phyloP scores from a whole-genome alignment of 139 green algal genomes.

The Chlorella sp. region DNA sequence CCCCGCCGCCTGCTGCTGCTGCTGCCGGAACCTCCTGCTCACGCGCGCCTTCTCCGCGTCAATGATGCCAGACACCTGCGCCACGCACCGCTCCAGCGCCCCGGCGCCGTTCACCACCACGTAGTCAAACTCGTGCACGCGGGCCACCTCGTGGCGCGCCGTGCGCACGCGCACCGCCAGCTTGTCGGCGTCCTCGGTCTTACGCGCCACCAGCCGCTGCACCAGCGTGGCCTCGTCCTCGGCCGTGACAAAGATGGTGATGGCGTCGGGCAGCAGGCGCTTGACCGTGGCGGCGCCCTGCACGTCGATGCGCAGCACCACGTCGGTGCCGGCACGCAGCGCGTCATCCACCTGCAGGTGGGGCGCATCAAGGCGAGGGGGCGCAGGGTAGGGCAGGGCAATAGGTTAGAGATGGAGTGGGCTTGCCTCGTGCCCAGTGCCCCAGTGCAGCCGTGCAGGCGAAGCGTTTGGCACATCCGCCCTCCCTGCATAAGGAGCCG shows the following conservation, averaged over 20 bases:
- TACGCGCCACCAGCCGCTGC: slow-evolving; percentile 65
- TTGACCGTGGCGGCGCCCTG: slow-evolving; percentile 82
- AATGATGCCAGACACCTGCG: slow-evolving; percentile 72
- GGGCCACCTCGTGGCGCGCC: neutral
- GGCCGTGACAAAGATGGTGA: slow-evolving; percentile 87
- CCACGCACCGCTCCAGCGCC: slow-evolving; percentile 70
- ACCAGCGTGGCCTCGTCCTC: slow-evolving; percentile 78
- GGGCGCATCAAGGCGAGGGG: no score
- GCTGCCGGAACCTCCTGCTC: neutral
- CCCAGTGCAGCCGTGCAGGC: no score
- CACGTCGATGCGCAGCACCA: slow-evolving; percentile 90
- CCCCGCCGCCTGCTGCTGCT: neutral
- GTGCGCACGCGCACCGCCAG: slow-evolving; percentile 4
- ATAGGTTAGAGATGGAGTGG: no score
- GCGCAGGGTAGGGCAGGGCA: no score
- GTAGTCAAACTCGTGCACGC: slow-evolving; percentile 12
- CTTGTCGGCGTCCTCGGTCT: slow-evolving; percentile 65
- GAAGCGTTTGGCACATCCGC: no score
- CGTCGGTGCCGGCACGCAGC: slow-evolving; percentile 68
- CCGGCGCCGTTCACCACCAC: slow-evolving; percentile 87
- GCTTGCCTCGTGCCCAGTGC: no score
- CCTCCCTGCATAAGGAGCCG: no score
- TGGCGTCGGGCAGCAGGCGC: slow-evolving; percentile 60
- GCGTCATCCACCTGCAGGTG: slow-evolving; percentile 50
- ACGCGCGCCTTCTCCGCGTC: slow-evolving; percentile 64